Conservation (phyloP, 192 early-diverging fungal species). For the Coemansia sp. region DNA sequence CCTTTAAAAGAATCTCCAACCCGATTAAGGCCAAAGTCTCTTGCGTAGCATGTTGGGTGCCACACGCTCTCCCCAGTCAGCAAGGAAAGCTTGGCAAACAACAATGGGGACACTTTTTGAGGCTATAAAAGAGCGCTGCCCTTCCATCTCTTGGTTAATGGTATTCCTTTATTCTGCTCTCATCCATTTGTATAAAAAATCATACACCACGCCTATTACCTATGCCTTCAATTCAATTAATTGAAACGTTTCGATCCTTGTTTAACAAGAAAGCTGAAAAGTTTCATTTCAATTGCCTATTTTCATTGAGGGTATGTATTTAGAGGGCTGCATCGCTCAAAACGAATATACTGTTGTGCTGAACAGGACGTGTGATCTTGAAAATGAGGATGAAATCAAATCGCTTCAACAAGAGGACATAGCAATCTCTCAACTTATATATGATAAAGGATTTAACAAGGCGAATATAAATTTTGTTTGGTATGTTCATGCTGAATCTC, state of each 20-base stretch:
- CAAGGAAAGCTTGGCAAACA: too few relatives aligned
- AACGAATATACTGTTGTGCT: not conserved
- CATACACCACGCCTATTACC: not conserved
- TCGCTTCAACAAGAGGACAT: not conserved
- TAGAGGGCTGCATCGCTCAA: not conserved
- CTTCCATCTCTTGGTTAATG: not conserved
- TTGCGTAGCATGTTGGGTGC: too few relatives aligned
- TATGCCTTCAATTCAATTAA: not conserved
- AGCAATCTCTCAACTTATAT: not conserved
- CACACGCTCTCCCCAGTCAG: not conserved
- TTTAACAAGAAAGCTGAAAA: not conserved
- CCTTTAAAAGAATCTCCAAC: not conserved
- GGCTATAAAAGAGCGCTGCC: not conserved
- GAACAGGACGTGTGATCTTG: not conserved
- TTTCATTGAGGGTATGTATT: not conserved
- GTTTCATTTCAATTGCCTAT: not conserved
- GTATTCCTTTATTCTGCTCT: not conserved
- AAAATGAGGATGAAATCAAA: not conserved
- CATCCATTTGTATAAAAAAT: not conserved
- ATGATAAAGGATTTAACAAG: not conserved
- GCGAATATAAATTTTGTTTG: not conserved
- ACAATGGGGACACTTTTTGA: not conserved
- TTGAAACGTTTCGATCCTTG: not conserved
- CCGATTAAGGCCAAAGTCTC: not conserved
- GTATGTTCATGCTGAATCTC: not conserved